Base-by-base conservation (phyloP, 2,329 filamentous ascomycete genomes). In the Hypoxylon sp. region DNA sequence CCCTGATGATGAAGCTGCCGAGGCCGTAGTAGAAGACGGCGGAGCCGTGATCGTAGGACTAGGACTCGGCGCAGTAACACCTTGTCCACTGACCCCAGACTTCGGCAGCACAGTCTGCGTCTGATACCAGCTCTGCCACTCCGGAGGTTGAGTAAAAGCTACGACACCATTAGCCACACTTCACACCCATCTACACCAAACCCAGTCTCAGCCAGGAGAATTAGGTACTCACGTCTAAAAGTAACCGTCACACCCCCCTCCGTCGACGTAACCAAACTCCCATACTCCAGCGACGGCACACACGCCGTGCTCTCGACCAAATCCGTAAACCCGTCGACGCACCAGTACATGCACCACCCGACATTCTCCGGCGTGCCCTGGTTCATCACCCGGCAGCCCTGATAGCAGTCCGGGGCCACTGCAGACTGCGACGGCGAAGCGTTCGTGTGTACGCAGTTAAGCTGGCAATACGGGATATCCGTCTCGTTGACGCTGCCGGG, bases 321-420 rank as follows among this genome's bases (percentile, higher is more conserved):
- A 6, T 67, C 59, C 4, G 25, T n/a, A 5, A n/a, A 67, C 29
- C 66, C 66, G 3, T 56, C 59, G 7, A 60, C 66, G 52, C 66
- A 69, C 66, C 59, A 69, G 34, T 61, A 67, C 66, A 69, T 69
- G 45, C 66, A 69, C 63, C 66, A 69, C 5, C 59, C 59, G 0
- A 48, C 21, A 23, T 69, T 68, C 55, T 66, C 63, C 9, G 63
- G 63, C 32, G 65, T 66, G 7, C 7, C 63, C 55, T 63, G 51
- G 23, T 63, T 66, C 21, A 2, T 14, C 1, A 34, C 37, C 11
- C 32, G 7, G 34, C 65, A 66, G 29, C 52, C 8, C 0, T 11
- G 11, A 6, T 55, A 47, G 27, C 63, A 68, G 14, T 47, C 62
- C 21, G 54, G 62, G n/a, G 65, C 65, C 0, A 21, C 34, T 11